Base-by-base conservation (phyloP, 2,329 filamentous ascomycete species). In the Westerdykella aurantiaca region DNA sequence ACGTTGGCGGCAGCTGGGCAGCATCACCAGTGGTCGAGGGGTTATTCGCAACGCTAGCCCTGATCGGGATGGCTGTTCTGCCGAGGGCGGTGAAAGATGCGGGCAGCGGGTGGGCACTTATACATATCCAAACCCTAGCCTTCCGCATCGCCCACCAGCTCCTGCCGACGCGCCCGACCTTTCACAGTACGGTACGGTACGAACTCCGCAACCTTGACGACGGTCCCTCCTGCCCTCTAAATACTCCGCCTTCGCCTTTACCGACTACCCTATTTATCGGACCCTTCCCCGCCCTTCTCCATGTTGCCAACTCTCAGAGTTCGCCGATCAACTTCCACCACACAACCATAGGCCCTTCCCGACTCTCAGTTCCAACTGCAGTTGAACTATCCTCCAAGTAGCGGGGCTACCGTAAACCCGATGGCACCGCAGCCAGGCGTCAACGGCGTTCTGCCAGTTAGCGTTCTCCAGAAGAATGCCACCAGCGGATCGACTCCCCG, bases 371-470 rank as follows among this genome's bases (percentile, higher is more conserved):
- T 5, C 13, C 38, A 38, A 18, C 44, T 16, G 31, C 12, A 34
- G 11, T 35, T 16, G 9, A 22, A 16, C 34, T 16, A 23, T 12
- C 14, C 14, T 14, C 22, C 9, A 6, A 9, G 11, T 29, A 10
- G 22, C 22, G 22, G n/a, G 31, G n/a, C 16, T 18, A 12, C 38
- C 25, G 29, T 23, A 17, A 17, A 38, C 34, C 34, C 22, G 39
- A 67, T 64, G 62, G 54, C 57, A 29, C 62, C 62, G 13, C 60
- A 52, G 37, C 48, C 56, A 4, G 62, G 55, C 42, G 54, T 58
- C 49, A 69, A 69, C 51, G 67, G 67, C 52, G 58, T 69, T 45
- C 55, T 69, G 45, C 66, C 66, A 40, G 63, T 62, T 42, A 50
- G 57, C 5, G 58, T 64, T 29, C 53, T 68, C 37, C 65, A 69